Percentiles rank a stretch among this genome's conserved stretches.
These are phyloP conservation scores for Nymphaea colorata DNA, from an alignment of 164 flowering plant genomes.

Conservation along the genomic window DNA sequence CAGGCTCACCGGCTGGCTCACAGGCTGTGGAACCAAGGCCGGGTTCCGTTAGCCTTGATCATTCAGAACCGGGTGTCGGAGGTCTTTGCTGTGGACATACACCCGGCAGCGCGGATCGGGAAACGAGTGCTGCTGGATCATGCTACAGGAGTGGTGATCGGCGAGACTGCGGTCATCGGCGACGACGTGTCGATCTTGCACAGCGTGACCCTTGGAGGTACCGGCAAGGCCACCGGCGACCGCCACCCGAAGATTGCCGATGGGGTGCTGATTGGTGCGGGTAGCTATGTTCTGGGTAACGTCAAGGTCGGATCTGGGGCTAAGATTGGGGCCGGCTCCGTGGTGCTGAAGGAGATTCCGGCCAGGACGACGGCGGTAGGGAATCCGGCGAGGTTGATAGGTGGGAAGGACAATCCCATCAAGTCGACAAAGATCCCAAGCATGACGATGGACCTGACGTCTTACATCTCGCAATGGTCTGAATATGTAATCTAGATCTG, in stretches of 20 bases:
- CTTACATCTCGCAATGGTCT: slow-evolving; percentile 16
- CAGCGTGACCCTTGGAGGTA: slow-evolving; percentile 71
- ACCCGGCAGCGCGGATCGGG: slow-evolving; percentile 75
- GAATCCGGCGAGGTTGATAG: slow-evolving; percentile 67
- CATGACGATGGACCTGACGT: slow-evolving; percentile 29
- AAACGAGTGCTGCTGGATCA: slow-evolving; percentile 63
- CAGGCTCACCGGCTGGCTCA: slow-evolving; percentile 68
- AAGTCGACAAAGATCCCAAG: slow-evolving; percentile 20
- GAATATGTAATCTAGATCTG: slow-evolving; percentile 19
- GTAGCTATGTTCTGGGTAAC: slow-evolving; percentile 59
- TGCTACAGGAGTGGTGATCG: slow-evolving; percentile 72
- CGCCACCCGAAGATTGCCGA: slow-evolving; percentile 80
- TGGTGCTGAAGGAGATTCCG: slow-evolving; percentile 65
- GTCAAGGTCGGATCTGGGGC: slow-evolving; percentile 64
- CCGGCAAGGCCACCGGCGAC: slow-evolving; percentile 61
- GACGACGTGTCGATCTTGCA: slow-evolving; percentile 63
- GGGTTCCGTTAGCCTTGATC: slow-evolving; percentile 36
- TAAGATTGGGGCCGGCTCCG: slow-evolving; percentile 77
- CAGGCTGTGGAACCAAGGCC: slow-evolving; percentile 40
- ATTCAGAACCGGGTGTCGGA: slow-evolving; percentile 67
- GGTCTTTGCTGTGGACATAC: slow-evolving; percentile 66
- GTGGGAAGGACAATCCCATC: slow-evolving; percentile 31
- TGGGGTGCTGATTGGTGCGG: slow-evolving; percentile 81
- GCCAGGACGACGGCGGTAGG: slow-evolving; percentile 67
- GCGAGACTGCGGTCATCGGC: slow-evolving; percentile 74